Evolutionary conservation across 2,329 filamentous ascomycete species (phyloP).

Genomic region (Ophiostoma tasmaniense): DNA sequence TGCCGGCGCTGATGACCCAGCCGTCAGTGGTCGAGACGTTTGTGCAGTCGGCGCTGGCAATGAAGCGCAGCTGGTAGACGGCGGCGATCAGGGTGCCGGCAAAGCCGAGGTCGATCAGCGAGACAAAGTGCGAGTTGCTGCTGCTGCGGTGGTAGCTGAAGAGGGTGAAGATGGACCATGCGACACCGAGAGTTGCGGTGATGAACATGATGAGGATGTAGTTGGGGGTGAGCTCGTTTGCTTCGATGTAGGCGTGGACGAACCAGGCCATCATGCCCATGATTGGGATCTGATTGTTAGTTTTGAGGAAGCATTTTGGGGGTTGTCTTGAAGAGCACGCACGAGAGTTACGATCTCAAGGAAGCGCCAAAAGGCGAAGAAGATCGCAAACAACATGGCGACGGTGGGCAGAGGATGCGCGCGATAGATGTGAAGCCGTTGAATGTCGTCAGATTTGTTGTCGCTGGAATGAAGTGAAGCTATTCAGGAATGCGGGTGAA

Average conservation of each 20-base stretch:
- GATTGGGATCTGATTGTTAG: constrained; percentile 45
- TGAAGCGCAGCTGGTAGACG: constrained; percentile 51
- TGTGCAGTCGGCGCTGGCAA: constrained; percentile 58
- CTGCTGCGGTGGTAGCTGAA: constrained; percentile 58
- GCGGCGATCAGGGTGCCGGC: constrained; percentile 56
- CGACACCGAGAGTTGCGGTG: constrained; percentile 52
- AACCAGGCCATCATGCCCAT: constrained; percentile 62
- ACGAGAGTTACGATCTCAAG: constrained; percentile 56
- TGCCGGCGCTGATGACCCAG: constrained; percentile 53
- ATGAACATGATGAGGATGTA: constrained; percentile 61
- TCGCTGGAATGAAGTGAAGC: constrained; percentile 1
- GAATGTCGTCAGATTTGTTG: background rate
- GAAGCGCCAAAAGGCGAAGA: constrained; percentile 56
- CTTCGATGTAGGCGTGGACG: constrained; percentile 48
- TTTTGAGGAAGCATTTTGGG: no score
- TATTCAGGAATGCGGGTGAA: constrained; percentile 10
- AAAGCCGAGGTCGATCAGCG: constrained; percentile 52
- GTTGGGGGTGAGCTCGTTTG: constrained; percentile 51
- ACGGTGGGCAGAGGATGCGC: constrained; percentile 11
- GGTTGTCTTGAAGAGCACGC: constrained; percentile 17
- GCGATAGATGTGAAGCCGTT: background rate
- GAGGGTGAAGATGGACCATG: constrained; percentile 57
- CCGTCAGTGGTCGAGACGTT: constrained; percentile 40
- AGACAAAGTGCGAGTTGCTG: constrained; percentile 52
- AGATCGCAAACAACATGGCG: constrained; percentile 54